Evolutionary conservation across 371 early-diverging fungal species (phyloP).

Genomic region (Mortierella sp.): DNA sequence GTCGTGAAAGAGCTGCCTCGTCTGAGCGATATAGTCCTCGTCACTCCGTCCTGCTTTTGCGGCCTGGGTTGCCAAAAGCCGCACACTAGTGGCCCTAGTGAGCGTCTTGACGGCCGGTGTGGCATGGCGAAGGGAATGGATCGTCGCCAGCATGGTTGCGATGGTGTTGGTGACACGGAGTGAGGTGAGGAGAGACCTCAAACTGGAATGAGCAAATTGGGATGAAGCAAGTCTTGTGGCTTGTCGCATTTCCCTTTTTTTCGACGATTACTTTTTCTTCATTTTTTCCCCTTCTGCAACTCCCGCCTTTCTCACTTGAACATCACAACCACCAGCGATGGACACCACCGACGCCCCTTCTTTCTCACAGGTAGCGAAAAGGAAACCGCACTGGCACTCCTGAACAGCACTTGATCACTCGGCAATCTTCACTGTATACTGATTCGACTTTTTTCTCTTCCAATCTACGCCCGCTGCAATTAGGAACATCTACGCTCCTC

Average conservation of each 20-base stretch:
- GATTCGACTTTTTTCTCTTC: neutral
- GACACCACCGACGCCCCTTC: slow-evolving; percentile 89
- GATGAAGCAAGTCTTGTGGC: neutral
- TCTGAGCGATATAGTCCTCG: slow-evolving; percentile 26
- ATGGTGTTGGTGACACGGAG: neutral
- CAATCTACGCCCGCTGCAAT: neutral
- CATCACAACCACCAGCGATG: slow-evolving; percentile 23
- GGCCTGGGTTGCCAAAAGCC: slow-evolving; percentile 11
- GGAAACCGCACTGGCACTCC: slow-evolving; percentile 6
- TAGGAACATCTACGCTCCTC: slow-evolving; percentile 36
- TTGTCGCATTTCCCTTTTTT: neutral
- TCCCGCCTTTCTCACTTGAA: neutral
- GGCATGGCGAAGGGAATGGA: slow-evolving; percentile 16
- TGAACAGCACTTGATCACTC: slow-evolving; percentile 5
- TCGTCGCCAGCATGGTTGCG: slow-evolving; percentile 24
- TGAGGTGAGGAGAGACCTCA: neutral
- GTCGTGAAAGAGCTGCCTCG: slow-evolving; percentile 38
- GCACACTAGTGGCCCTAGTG: neutral
- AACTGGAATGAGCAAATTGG: neutral
- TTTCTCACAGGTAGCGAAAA: slow-evolving; percentile 72
- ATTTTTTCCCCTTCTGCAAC: neutral
- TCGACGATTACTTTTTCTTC: neutral
- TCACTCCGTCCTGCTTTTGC: slow-evolving; percentile 3
- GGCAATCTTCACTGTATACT: neutral
- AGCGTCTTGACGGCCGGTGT: slow-evolving; percentile 8